These are phyloP conservation scores for Boehmeria nivea DNA, from an alignment of 306 rosid genomes.

Conservation along the genomic window DNA sequence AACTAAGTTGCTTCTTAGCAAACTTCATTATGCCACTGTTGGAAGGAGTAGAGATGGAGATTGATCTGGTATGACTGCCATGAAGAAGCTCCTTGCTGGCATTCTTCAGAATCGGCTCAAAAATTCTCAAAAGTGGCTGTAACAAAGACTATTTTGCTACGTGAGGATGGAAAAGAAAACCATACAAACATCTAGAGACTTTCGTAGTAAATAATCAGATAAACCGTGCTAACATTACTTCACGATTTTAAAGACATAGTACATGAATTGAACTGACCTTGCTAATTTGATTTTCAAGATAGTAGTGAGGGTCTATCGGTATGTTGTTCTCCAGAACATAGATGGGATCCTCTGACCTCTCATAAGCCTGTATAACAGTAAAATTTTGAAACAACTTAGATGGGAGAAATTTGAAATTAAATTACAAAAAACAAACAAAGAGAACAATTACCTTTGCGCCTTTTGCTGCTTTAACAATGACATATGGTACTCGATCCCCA, in stretches of 20 bases:
- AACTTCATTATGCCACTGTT: constrained; percentile 92
- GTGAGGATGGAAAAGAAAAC: neutral
- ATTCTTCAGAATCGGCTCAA: constrained; percentile 94
- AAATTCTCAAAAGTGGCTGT: constrained; percentile 95
- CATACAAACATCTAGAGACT: no score
- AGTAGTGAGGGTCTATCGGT: constrained; percentile 95
- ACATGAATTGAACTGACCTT: constrained; percentile 41
- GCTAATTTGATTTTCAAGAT: constrained; percentile 96
- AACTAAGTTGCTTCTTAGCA: constrained; percentile 77
- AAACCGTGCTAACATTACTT: neutral
- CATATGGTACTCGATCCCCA: constrained; percentile 98
- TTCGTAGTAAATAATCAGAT: no score
- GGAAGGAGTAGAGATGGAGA: constrained; percentile 85
- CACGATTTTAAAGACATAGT: neutral
- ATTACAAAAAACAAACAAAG: neutral
- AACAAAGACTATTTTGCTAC: constrained; percentile 21
- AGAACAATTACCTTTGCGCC: constrained; percentile 77
- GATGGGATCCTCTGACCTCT: constrained; percentile 95
- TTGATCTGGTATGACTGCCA: constrained; percentile 92
- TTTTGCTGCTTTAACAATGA: constrained; percentile 84
- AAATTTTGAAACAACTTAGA: constrained; percentile 2
- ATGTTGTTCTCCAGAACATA: constrained; percentile 91
- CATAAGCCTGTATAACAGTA: constrained; percentile 69
- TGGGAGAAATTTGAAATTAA: neutral
- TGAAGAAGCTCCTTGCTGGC: constrained; percentile 97